Percentiles rank a stretch among this genome's conserved stretches.
Conservation (phyloP, 2,329 filamentous ascomycete genomes). For the Aspergillus pseudotamarii region DNA sequence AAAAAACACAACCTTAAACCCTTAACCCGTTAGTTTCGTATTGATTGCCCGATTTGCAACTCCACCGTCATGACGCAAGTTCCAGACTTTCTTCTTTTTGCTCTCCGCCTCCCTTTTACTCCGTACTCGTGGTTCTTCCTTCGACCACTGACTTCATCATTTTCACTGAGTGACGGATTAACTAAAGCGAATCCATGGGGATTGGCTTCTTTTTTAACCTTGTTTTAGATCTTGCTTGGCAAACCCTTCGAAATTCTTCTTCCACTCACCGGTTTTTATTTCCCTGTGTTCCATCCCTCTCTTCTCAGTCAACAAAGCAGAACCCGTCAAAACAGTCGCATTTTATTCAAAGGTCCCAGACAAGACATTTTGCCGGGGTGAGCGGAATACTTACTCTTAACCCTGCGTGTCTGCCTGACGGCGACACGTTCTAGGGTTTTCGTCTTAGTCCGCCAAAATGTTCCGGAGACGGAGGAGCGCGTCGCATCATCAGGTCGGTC, state of each 20-base stretch:
- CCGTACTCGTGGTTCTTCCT: neutral
- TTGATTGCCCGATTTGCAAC: neutral
- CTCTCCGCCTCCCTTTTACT: neutral
- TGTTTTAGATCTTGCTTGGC: neutral
- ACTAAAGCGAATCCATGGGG: neutral
- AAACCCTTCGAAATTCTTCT: neutral
- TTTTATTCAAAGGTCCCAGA: neutral
- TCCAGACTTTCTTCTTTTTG: neutral
- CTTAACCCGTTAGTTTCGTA: neutral
- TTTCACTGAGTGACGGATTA: neutral
- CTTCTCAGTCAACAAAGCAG: neutral
- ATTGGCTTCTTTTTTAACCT: constrained; percentile 3
- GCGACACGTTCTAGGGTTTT: constrained; percentile 11
- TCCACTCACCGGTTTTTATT: neutral
- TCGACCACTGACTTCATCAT: constrained; percentile 3
- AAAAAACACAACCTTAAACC: neutral
- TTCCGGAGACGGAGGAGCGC: constrained; percentile 45
- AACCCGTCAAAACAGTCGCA: neutral
- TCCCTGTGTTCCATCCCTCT: neutral
- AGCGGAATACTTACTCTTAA: neutral
- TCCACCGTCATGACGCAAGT: constrained; percentile 12
- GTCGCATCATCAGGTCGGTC: constrained; percentile 44
- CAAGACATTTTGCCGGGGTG: neutral
- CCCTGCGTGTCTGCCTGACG: constrained; percentile 15
- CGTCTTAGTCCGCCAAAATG: constrained; percentile 28